Base-by-base conservation (phyloP, 1,139 yeast species). In the Taiozyma onychis region DNA sequence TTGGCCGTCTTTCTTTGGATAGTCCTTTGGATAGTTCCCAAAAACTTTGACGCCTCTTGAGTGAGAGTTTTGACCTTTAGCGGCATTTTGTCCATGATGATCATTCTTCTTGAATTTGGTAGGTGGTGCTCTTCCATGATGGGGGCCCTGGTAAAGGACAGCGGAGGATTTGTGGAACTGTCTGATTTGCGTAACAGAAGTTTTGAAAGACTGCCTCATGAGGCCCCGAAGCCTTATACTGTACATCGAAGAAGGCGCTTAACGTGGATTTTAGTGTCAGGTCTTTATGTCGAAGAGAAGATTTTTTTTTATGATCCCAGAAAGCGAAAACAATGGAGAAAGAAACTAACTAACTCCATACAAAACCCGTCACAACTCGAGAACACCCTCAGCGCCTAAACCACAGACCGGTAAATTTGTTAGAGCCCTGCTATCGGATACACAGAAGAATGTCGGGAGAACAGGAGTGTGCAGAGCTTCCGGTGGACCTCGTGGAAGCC, bases 401-500 rank as follows among this genome's bases (percentile, higher is more conserved):
- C 35, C 35, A 32, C n/a, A 14, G 34, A 32, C 35, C 9, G 4
- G 8, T 13, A 6, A 32, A n/a, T n/a, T 9, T n/a, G 34, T 30
- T 11, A 30, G 34, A 30, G 6, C 14, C 18, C 18, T n/a, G 18
- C 18, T 2, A n/a, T 5, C 8, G 24, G 7, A 21, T 9, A 18
- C 6, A 18, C 24, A 37, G 41, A 18, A 21, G 24, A 37, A 37
- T 21, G 41, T 10, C 41, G 5, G 41, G 24, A 18, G 24, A 6
- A 5, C 41, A 18, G 41, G 14, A 37, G 14, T 6, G 24, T 22
- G 9, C 8, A 5, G 24, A 37, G 24, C 54, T 62, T 16, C 65
- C 65, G 2, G 44, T 41, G n/a, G 50, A 47, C 27, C 45, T 60
- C 45, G 53, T 45, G 16, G 63, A 59, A 47, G 70, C 68, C 21